Percentiles rank a stretch among this genome's conserved stretches.
Conservation (phyloP, 2,329 filamentous ascomycete genomes). For the Sporothrix dimorphospora region DNA sequence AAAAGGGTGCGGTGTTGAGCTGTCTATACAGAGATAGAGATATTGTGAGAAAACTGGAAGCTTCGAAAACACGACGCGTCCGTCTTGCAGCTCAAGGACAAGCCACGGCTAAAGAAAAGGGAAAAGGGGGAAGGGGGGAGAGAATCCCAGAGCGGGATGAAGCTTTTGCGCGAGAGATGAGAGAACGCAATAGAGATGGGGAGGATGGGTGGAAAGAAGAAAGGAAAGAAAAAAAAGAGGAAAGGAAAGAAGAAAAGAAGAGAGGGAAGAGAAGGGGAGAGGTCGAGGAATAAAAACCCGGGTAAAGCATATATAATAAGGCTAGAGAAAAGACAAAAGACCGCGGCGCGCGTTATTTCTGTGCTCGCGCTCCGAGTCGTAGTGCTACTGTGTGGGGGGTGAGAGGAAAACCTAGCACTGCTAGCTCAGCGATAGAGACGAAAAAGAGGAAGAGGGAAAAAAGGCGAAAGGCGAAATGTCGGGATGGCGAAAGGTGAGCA, state of each 20-base stretch:
- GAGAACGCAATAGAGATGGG: constrained; percentile 20
- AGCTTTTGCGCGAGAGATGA: constrained; percentile 29
- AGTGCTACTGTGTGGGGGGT: constrained; percentile 30
- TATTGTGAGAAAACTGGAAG: constrained; percentile 30
- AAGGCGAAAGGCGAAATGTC: constrained; percentile 27
- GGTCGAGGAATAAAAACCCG: constrained; percentile 8
- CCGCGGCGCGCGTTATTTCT: constrained; percentile 30
- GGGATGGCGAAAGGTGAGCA: constrained; percentile 25
- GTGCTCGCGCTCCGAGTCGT: constrained; percentile 31
- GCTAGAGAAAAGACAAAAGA: constrained; percentile 20
- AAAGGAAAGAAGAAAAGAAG: constrained; percentile 10
- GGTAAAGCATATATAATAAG: constrained; percentile 21
- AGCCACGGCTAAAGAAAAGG: constrained; percentile 26
- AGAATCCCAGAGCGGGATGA: constrained; percentile 21
- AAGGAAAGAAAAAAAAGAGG: constrained; percentile 3
- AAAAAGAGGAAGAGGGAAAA: constrained; percentile 26
- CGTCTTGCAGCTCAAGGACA: constrained; percentile 31
- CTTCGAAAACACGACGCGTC: constrained; percentile 26
- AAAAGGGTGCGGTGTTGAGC: constrained; percentile 31
- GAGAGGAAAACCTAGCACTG: constrained; percentile 21
- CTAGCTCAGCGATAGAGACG: constrained; percentile 25
- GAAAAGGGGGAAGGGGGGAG: constrained; percentile 22
- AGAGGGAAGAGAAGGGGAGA: constrained; percentile 6
- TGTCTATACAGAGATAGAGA: constrained; percentile 29
- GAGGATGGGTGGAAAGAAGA: constrained; percentile 22